phyloP scores from a whole-genome alignment of 306 rosid species.

The Malus fusca region DNA sequence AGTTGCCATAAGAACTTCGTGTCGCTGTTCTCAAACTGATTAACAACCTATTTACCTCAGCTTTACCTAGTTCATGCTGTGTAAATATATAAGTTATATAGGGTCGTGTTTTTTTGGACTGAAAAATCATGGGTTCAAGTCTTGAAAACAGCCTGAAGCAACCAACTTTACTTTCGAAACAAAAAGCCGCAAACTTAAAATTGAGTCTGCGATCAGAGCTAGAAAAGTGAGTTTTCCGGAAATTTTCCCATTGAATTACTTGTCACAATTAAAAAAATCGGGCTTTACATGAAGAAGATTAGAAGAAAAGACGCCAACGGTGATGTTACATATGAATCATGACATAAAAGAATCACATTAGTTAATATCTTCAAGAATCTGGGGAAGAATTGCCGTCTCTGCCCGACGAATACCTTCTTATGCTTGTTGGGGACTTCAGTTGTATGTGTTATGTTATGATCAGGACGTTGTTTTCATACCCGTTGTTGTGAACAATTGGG shows the following conservation, averaged over 20 bases:
- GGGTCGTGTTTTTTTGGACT: neutral
- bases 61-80: neutral
- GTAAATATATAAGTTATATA: neutral
- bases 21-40: slow-evolving; percentile 9
- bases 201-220: neutral
- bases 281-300: neutral
- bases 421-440: neutral
- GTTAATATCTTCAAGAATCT: neutral
- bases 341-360: slow-evolving; percentile 31
- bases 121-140: too few species aligned
- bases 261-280: neutral
- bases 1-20: slow-evolving; percentile 33
- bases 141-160: neutral
- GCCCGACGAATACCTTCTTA: neutral
- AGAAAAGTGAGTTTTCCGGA: neutral
- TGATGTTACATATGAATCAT: slow-evolving; percentile 9
- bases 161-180: neutral
- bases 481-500: slow-evolving; percentile 45
- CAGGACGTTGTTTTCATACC: slow-evolving; percentile 63
- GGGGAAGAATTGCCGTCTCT: neutral
- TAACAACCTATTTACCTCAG: neutral
- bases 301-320: neutral
- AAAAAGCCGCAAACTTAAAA: neutral
- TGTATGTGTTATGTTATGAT: slow-evolving; percentile 26
- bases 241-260: neutral